Evolutionary conservation across 2,329 filamentous ascomycete genomes (phyloP), one percentile per base, ranked within the genome.

Genomic region (Xylaria sp.): DNA sequence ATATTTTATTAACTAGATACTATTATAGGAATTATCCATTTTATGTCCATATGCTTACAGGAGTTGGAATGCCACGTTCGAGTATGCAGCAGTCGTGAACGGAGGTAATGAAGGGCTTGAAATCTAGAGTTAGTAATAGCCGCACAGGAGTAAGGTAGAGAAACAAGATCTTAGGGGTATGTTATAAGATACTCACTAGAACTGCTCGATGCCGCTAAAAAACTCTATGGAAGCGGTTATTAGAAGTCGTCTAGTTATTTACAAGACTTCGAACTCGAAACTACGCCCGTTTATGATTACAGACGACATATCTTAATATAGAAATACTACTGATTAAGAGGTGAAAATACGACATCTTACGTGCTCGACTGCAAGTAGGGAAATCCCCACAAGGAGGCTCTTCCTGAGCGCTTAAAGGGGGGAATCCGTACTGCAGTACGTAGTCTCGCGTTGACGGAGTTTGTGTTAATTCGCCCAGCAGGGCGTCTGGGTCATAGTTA

Each of bases 1-100:
- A 68, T 55, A 75, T 75, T 44, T 77, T 81, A 1, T 57, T 49
- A 60, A 50, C 55, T 39, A 49, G 27, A 22, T n/a, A 3, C 5
- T 6, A n/a, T 50, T 25, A 44, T 11, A 73, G 74, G 78, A 20
- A 5, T n/a, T 5, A 66, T 80, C 80, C 71, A 71, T 0, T 76
- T 0, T 76, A 74, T 0, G 73, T 77, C 13, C 76, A 77, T 49
- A n/a, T 76, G 73, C 63, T 72, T 64, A 76, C 74, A 76, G 70
- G 10, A 76, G 63, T 54, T 76, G 74, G 31, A 76, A 76, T 33
- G 68, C 74, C 54, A 76, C 73, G 45, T 76, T 75, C 15, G 74
- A 76, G 58, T 76, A 76, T 20, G 74, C 73, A 5, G 74, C 71
- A 10, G 71, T 72, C 27, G 70, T 70, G 36, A 69, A 73, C 0